phyloP scores from a whole-genome alignment of 1,284 basidiomycete genomes.

The Irpex sp. region DNA sequence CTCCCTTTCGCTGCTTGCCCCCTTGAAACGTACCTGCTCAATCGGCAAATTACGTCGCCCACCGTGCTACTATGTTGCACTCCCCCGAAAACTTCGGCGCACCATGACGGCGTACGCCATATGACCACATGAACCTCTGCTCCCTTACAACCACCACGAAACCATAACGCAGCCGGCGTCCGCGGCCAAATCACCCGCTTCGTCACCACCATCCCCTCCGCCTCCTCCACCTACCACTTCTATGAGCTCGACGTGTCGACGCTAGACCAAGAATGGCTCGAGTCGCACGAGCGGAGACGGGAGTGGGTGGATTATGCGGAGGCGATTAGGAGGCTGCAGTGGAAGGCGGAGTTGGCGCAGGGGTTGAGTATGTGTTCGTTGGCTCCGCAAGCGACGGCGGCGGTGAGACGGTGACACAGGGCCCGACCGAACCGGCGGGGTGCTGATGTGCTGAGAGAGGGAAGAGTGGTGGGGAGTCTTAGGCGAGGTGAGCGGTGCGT shows the following conservation, averaged over 20 bases:
- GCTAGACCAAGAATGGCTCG: conserved; percentile 75
- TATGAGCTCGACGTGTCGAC: conserved; percentile 78
- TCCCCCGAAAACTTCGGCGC: too few species aligned
- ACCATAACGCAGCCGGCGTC: conserved; percentile 58
- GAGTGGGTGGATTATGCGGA: conserved; percentile 86
- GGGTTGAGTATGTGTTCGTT: conserved; percentile 67
- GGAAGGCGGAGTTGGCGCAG: conserved; percentile 78
- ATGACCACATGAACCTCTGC: too few species aligned
- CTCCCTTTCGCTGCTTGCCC: conserved; percentile 29
- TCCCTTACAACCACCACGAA: conserved; percentile 16
- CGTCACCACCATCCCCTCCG: conserved; percentile 73
- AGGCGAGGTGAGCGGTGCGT: too few species aligned
- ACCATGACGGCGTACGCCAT: too few species aligned
- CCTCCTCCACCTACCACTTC: conserved; percentile 79
- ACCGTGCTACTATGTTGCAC: too few species aligned
- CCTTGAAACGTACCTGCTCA: neutral
- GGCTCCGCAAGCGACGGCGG: conserved; percentile 39
- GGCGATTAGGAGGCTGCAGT: conserved; percentile 65
- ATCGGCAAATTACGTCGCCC: too few species aligned
- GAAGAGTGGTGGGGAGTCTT: too few species aligned
- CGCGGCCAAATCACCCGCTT: conserved; percentile 75
- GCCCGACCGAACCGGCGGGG: too few species aligned
- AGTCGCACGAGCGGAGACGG: conserved; percentile 67
- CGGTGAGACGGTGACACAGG: neutral
- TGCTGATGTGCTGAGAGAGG: too few species aligned